Evolutionary conservation across 257 asterid species (phyloP).

Genomic region (Scutellaria minor): DNA sequence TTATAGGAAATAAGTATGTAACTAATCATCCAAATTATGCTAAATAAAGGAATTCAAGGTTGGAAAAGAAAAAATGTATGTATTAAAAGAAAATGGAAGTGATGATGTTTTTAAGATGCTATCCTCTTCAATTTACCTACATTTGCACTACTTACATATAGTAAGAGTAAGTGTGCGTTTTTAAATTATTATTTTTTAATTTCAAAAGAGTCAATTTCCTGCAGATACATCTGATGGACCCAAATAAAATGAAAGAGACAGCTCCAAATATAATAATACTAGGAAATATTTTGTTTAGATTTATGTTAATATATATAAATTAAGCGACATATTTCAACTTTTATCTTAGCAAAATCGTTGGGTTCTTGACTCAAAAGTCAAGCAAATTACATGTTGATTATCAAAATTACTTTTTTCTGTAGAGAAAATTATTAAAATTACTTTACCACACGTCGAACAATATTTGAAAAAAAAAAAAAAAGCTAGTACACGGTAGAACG

Average conservation of each 20-base stretch:
- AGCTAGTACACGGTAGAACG: too few species aligned
- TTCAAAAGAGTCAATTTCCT: slow-evolving; percentile 9
- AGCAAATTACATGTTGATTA: too few species aligned
- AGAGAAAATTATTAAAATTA: too few species aligned
- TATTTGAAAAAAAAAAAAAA: too few species aligned
- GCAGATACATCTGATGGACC: slow-evolving; percentile 23
- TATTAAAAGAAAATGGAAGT: background rate
- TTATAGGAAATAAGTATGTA: too few species aligned
- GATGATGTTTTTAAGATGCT: background rate
- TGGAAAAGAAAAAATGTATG: background rate
- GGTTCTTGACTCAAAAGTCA: background rate
- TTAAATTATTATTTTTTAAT: background rate
- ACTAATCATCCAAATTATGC: too few species aligned
- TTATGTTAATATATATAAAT: background rate
- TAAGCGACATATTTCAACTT: background rate
- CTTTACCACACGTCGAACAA: too few species aligned
- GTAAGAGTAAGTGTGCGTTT: too few species aligned
- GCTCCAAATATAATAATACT: slow-evolving; percentile 3
- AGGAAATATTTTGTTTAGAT: background rate
- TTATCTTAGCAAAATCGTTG: background rate
- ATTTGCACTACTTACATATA: slow-evolving; percentile 1
- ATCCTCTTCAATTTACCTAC: slow-evolving; percentile 20
- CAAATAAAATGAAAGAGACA: slow-evolving; percentile 34
- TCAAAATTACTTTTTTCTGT: background rate
- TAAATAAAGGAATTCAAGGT: background rate